These are phyloP conservation scores for Leccinum olivaceopallidum DNA, from an alignment of 768 basidiomycete genomes.

Conservation along the genomic window DNA sequence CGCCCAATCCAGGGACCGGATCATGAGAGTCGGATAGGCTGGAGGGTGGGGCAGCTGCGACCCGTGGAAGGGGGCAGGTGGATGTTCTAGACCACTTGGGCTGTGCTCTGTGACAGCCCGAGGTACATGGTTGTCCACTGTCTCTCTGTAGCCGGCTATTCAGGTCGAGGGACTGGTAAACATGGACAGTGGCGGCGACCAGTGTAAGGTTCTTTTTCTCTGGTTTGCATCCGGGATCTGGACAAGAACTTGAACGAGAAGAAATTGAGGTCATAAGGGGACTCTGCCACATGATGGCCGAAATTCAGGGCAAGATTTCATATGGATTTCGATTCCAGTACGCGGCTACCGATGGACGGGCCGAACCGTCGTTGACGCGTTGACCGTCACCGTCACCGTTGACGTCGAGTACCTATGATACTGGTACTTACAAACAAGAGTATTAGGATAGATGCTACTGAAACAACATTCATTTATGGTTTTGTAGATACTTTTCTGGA, in stretches of 20 bases:
- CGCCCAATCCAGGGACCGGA: background rate
- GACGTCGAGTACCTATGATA: background rate
- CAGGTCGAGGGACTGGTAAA: background rate
- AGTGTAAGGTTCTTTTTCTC: background rate
- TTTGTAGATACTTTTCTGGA: constrained; percentile 47
- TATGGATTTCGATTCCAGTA: background rate
- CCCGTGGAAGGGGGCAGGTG: background rate
- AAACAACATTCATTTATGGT: constrained; percentile 11
- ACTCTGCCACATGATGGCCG: background rate
- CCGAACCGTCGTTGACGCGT: too few species aligned
- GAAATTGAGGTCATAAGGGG: background rate
- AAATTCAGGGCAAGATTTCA: background rate
- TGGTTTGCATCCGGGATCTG: background rate
- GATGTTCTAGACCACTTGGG: background rate
- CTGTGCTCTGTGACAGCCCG: background rate
- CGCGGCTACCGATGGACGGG: too few species aligned
- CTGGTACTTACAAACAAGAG: constrained; percentile 7
- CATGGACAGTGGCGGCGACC: background rate
- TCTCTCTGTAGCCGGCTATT: background rate
- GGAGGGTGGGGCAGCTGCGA: background rate
- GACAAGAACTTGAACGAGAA: background rate
- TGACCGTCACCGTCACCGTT: too few species aligned
- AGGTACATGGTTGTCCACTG: background rate
- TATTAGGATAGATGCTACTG: background rate
- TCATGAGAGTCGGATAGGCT: background rate